Conservation (phyloP, 257 asterid species). For the Salvia hispanica region DNA sequence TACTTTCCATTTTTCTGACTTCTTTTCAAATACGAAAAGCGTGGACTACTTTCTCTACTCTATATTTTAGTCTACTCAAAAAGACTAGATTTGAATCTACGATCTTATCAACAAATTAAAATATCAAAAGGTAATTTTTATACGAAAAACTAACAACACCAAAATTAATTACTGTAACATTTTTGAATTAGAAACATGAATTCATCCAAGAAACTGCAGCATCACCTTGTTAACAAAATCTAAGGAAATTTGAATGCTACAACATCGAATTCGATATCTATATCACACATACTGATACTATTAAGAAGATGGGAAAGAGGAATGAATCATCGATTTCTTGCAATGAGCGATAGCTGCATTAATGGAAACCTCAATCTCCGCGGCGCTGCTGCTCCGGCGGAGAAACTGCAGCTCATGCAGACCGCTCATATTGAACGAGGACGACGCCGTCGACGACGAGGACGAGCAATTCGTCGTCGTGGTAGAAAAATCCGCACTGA, state of each 20-base stretch:
- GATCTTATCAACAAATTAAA: not conserved
- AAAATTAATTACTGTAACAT: too few relatives aligned
- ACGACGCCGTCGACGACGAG: constrained; percentile 44
- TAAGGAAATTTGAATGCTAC: not conserved
- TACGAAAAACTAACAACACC: too few relatives aligned
- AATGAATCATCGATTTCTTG: constrained; percentile 50
- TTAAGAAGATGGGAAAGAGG: not conserved
- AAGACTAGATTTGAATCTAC: not conserved
- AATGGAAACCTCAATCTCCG: constrained; percentile 60
- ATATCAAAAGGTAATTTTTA: not conserved
- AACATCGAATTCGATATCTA: not conserved
- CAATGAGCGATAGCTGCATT: constrained; percentile 85
- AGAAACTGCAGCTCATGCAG: constrained; percentile 41
- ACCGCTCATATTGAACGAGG: constrained; percentile 43
- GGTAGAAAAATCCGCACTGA: constrained; percentile 48
- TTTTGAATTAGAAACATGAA: not conserved
- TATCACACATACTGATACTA: not conserved
- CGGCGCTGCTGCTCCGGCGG: constrained; percentile 56
- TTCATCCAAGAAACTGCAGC: constrained; percentile 18
- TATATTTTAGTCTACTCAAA: not conserved
- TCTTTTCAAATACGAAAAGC: constrained; percentile 39
- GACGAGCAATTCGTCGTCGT: constrained; percentile 48
- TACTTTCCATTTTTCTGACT: constrained; percentile 27
- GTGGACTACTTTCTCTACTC: constrained; percentile 16
- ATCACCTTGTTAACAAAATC: too few relatives aligned